Evolutionary conservation across 768 basidiomycete genomes (phyloP), one percentile per base, ranked within the genome.

Genomic region (Lactarius trivialis): DNA sequence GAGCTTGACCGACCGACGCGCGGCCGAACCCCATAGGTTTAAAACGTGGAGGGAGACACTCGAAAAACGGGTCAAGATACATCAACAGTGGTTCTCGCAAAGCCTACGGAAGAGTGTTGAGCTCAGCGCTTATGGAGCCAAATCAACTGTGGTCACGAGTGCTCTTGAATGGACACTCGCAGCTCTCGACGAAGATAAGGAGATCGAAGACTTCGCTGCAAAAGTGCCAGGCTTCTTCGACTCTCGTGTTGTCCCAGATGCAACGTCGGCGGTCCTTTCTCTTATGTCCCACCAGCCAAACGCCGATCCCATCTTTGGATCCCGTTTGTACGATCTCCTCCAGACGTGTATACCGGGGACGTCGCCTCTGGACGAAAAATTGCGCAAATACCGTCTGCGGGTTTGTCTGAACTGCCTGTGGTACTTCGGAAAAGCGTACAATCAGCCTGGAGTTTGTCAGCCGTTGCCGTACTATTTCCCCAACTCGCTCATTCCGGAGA

Each of bases 111-210:
- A 28, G 52, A 45, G 52, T 19, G 41, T 45, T 26, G 41, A 43
- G 37, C 30, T 34, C 41, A 45, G 41, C 1, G 59, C 59, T 14
- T 51, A 32, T 9, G n/a, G 17, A n/a, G 59, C 59, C 4, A 8
- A 39, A 0, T 54, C 30, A 39, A 19, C 8, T 8, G 59, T 60
- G 26, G 52, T 53, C 17, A 32, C 52, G 2, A 19, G 30, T 19
- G 41, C 59, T 11, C 51, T 60, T 28, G 15, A 33, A 51, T 60
- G 59, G 59, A 60, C 52, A 7, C 59, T 60, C 32, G 39, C 52
- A 9, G 39, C 39, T 15, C 59, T 60, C n/a, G 58, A 53, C 8
- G 51, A 30, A 12, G 58, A 60, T 11, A 24, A 34, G 8, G 58
- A 53, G 30, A 43, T 60, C 28, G 51, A 60, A 60, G 39, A 60